Evolutionary conservation across 768 basidiomycete genomes (phyloP).

Genomic region (Austroboletus festivus): DNA sequence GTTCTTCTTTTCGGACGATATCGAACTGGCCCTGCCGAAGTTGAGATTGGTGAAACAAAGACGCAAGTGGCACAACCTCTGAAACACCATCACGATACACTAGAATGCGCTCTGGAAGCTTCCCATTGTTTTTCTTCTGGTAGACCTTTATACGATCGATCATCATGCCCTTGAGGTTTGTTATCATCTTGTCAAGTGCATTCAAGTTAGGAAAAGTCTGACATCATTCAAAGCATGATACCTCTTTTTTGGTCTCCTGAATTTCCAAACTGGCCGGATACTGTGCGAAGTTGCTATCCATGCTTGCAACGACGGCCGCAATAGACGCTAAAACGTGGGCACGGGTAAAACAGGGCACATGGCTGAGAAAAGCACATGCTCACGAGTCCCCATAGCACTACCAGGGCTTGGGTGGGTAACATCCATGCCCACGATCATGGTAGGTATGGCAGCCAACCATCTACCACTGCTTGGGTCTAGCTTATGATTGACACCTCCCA

Average conservation of each 20-base stretch:
- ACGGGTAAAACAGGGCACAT: neutral
- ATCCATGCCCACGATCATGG: conserved; percentile 57
- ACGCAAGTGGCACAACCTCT: conserved; percentile 45
- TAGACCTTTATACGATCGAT: conserved; percentile 42
- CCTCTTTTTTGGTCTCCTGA: conserved; percentile 69
- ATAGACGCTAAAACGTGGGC: conserved; percentile 36
- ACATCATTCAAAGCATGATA: conserved; percentile 2
- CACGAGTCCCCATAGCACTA: conserved; percentile 51
- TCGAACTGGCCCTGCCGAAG: conserved; percentile 44
- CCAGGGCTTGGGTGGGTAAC: conserved; percentile 81
- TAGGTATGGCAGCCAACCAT: conserved; percentile 40
- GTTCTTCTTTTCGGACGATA: conserved; percentile 42
- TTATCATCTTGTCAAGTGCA: conserved; percentile 40
- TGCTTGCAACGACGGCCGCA: conserved; percentile 52
- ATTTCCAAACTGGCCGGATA: conserved; percentile 50
- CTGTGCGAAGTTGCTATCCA: conserved; percentile 43
- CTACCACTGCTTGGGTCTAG: conserved; percentile 37
- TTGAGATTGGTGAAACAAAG: conserved; percentile 10
- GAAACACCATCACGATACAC: conserved; percentile 77
- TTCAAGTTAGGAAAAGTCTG: neutral
- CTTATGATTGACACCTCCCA: conserved; percentile 52
- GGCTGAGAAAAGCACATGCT: conserved; percentile 1
- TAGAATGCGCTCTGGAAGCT: conserved; percentile 44
- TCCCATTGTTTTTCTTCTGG: conserved; percentile 31
- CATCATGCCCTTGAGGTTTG: conserved; percentile 49